Percentiles rank a stretch among this genome's conserved stretches.
phyloP scores from a whole-genome alignment of 2,329 filamentous ascomycete species.

The Aspergillus novofumigatus region DNA sequence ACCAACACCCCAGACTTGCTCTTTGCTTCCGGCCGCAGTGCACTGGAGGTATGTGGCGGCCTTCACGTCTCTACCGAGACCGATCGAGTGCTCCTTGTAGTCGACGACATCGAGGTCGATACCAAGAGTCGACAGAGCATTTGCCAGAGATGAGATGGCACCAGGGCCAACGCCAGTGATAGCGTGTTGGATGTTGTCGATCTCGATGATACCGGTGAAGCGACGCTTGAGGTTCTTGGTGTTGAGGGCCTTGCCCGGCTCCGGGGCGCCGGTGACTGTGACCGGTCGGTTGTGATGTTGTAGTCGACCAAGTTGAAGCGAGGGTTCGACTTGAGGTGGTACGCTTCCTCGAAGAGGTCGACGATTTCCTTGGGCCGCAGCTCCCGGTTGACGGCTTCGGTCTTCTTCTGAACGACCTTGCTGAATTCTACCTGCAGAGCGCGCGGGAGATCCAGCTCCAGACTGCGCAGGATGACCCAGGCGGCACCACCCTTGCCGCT shows the following conservation, averaged over 20 bases:
- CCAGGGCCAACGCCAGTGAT: slow-evolving; percentile 82
- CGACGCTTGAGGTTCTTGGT: slow-evolving; percentile 74
- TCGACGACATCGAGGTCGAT: slow-evolving; percentile 87
- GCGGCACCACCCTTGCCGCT: slow-evolving; percentile 91
- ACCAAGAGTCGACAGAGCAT: slow-evolving; percentile 72
- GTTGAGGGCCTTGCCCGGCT: slow-evolving; percentile 66
- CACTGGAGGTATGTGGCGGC: slow-evolving; percentile 96
- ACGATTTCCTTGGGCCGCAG: slow-evolving; percentile 80
- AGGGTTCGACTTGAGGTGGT: slow-evolving; percentile 78
- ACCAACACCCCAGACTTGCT: slow-evolving; percentile 43
- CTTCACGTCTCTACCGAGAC: slow-evolving; percentile 74
- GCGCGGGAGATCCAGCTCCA: slow-evolving; percentile 87
- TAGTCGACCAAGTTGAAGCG: slow-evolving; percentile 88
- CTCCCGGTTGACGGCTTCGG: slow-evolving; percentile 78
- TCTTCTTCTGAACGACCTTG: slow-evolving; percentile 75
- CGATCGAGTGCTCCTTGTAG: slow-evolving; percentile 95
- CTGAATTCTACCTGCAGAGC: slow-evolving; percentile 90
- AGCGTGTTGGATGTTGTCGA: slow-evolving; percentile 74
- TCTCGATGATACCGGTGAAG: slow-evolving; percentile 78
- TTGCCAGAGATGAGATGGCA: slow-evolving; percentile 81
- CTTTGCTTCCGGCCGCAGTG: slow-evolving; percentile 60
- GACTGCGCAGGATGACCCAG: slow-evolving; percentile 85
- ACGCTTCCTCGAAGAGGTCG: slow-evolving; percentile 80
- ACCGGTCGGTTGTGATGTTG: slow-evolving; percentile 80
- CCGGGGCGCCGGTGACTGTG: slow-evolving; percentile 67